These are phyloP conservation scores for Scenedesmus sp. DNA, from an alignment of 163 green algal genomes.

Conservation along the genomic window DNA sequence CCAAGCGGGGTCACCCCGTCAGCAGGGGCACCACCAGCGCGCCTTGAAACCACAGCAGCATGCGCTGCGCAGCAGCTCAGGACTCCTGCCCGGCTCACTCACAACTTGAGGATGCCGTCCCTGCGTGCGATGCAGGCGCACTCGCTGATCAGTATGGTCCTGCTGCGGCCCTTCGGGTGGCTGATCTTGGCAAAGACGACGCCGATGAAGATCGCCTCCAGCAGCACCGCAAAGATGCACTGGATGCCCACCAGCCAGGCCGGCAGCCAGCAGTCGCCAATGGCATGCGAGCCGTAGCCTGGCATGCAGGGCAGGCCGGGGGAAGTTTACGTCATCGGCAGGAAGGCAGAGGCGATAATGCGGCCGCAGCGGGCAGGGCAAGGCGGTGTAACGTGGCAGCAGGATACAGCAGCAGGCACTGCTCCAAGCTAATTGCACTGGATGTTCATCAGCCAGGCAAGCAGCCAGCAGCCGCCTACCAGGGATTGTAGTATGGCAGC, in stretches of 20 bases:
- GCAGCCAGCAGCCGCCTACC: conserved; percentile 80
- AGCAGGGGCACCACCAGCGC: too few relatives aligned
- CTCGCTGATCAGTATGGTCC: conserved; percentile 91
- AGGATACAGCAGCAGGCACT: too few relatives aligned
- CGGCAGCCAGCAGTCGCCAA: conserved; percentile 80
- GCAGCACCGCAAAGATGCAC: conserved; percentile 65
- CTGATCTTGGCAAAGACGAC: conserved; percentile 87
- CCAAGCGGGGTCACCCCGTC: too few relatives aligned
- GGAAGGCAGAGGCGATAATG: too few relatives aligned
- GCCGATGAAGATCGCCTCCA: conserved; percentile 85
- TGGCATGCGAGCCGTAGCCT: conserved; percentile 84
- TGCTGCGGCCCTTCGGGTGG: conserved; percentile 79
- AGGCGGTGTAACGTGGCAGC: too few relatives aligned
- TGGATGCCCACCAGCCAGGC: conserved; percentile 80
- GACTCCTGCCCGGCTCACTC: background rate
- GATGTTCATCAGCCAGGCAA: conserved; percentile 67
- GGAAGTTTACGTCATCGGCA: too few relatives aligned
- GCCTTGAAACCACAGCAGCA: too few relatives aligned
- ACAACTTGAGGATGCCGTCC: conserved; percentile 90
- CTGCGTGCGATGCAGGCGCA: conserved; percentile 82
- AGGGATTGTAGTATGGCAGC: too few relatives aligned
- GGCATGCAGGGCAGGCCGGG: background rate
- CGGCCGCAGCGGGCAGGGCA: too few relatives aligned
- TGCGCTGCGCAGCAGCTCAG: too few relatives aligned
- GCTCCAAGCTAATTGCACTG: conserved; percentile 74